Evolutionary conservation across 352 stramenopile species (phyloP).

Genomic region (Globisporangium orthogonon): DNA sequence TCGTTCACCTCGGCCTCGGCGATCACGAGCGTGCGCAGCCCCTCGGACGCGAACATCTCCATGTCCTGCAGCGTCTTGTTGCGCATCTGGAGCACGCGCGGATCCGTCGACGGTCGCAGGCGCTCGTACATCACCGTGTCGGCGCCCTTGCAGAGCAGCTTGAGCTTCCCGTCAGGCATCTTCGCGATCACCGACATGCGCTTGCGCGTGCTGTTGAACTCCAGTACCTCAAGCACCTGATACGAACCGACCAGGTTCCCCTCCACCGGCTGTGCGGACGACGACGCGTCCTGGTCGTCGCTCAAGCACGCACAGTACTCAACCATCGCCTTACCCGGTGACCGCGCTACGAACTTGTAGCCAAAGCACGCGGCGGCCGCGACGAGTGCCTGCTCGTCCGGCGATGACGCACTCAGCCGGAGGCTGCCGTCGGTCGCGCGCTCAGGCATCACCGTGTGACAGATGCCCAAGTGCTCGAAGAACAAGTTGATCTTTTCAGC

Average conservation of each 20-base stretch:
- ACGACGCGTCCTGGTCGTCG: constrained; percentile 16
- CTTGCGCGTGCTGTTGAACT: constrained; percentile 95
- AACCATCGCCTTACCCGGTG: constrained; percentile 66
- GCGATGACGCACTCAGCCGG: constrained; percentile 88
- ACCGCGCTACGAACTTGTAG: constrained; percentile 70
- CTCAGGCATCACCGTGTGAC: constrained; percentile 98
- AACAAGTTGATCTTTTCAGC: constrained; percentile 56
- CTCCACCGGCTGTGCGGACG: constrained; percentile 21
- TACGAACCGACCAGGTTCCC: constrained; percentile 41
- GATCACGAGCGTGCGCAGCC: constrained; percentile 88
- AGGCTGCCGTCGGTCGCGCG: constrained; percentile 82
- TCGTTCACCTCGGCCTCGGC: constrained; percentile 52
- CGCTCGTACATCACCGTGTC: constrained; percentile 90
- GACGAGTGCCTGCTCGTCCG: constrained; percentile 88
- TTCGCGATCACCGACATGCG: constrained; percentile 92
- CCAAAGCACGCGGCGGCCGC: constrained; percentile 77
- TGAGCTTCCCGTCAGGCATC: constrained; percentile 39
- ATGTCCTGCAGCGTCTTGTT: constrained; percentile 79
- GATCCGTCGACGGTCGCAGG: constrained; percentile 40
- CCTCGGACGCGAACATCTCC: constrained; percentile 85
- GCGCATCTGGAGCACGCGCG: constrained; percentile 38
- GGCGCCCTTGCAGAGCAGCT: constrained; percentile 84
- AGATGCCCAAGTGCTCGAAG: constrained; percentile 87
- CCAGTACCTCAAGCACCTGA: constrained; percentile 89
- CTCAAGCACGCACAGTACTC: constrained; percentile 58